Conservation (phyloP, 176 grass and related monocot species). For the Ampelocalamus luodianensis region DNA sequence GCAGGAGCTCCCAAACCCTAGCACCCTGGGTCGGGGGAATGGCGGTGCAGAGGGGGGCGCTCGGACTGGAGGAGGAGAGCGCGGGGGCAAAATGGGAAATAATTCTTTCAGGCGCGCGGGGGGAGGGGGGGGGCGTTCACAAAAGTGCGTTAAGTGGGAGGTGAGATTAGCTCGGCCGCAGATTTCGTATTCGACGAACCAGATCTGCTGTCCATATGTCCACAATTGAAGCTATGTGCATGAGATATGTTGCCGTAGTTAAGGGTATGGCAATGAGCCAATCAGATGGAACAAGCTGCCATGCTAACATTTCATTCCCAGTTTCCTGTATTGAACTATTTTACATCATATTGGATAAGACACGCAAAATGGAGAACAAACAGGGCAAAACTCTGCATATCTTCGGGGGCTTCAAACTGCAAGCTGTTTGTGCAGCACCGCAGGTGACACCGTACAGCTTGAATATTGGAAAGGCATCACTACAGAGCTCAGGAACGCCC, state of each 20-base stretch:
- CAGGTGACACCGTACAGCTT: slow-evolving; percentile 16
- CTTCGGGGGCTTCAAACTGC: slow-evolving; percentile 33
- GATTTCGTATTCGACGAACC: too few species aligned
- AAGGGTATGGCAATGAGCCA: not conserved
- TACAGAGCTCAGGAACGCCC: slow-evolving; percentile 52
- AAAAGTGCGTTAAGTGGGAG: too few species aligned
- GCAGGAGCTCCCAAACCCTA: too few species aligned
- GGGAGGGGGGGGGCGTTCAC: too few species aligned
- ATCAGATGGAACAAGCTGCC: slow-evolving; percentile 15
- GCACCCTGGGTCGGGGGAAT: too few species aligned
- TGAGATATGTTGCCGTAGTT: not conserved
- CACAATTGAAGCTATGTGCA: too few species aligned
- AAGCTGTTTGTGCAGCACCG: slow-evolving; percentile 29
- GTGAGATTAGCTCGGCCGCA: too few species aligned
- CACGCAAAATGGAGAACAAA: slow-evolving; percentile 5
- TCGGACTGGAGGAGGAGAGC: too few species aligned
- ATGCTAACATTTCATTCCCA: slow-evolving; percentile 10
- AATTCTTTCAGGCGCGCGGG: too few species aligned
- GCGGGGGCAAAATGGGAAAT: too few species aligned
- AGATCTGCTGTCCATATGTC: too few species aligned
- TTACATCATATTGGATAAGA: slow-evolving; percentile 6
- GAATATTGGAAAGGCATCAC: slow-evolving; percentile 34
- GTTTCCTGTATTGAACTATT: slow-evolving; percentile 13
- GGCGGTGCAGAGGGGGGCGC: too few species aligned
- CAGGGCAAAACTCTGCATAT: not conserved